Percentiles rank a stretch among this genome's conserved stretches.
phyloP scores from a whole-genome alignment of 805 yeast genomes.

The Blastobotrys robertii region DNA sequence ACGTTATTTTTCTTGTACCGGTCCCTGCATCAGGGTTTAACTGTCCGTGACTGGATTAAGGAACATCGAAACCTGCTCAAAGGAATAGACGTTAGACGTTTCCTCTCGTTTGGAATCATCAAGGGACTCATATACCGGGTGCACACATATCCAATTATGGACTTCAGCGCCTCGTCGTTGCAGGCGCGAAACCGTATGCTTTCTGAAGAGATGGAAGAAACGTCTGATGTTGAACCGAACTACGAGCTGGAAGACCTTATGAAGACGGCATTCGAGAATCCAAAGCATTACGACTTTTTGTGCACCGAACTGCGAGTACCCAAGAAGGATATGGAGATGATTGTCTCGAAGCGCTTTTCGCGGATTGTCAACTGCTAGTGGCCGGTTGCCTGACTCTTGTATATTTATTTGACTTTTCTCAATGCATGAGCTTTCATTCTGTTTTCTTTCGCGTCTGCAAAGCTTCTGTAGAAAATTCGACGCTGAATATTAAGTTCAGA shows the following conservation, averaged over 20 bases:
- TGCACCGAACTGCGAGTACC: constrained; percentile 60
- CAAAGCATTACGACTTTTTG: constrained; percentile 32
- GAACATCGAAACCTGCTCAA: constrained; percentile 49
- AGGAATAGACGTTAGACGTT: constrained; percentile 72
- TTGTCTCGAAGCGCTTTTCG: constrained; percentile 21
- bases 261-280: constrained; percentile 13
- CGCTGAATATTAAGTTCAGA: too few species aligned
- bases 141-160: constrained; percentile 59
- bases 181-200: neutral
- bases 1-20: constrained; percentile 60
- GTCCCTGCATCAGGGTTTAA: constrained; percentile 66
- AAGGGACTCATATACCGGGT: constrained; percentile 77
- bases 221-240: constrained; percentile 5
- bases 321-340: constrained; percentile 42
- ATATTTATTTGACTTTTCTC: too few species aligned
- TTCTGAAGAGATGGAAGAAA: constrained; percentile 3
- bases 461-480: too few species aligned
- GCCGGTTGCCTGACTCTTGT: too few species aligned
- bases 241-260: constrained; percentile 14
- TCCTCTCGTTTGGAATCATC: constrained; percentile 77
- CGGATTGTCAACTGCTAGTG: too few species aligned
- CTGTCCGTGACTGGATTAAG: constrained; percentile 72
- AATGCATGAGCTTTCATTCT: too few species aligned
- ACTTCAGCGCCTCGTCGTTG: constrained; percentile 5
- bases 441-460: too few species aligned